Base-by-base conservation (phyloP, 352 stramenopile genomes). In the Phytopythium aichiense region DNA sequence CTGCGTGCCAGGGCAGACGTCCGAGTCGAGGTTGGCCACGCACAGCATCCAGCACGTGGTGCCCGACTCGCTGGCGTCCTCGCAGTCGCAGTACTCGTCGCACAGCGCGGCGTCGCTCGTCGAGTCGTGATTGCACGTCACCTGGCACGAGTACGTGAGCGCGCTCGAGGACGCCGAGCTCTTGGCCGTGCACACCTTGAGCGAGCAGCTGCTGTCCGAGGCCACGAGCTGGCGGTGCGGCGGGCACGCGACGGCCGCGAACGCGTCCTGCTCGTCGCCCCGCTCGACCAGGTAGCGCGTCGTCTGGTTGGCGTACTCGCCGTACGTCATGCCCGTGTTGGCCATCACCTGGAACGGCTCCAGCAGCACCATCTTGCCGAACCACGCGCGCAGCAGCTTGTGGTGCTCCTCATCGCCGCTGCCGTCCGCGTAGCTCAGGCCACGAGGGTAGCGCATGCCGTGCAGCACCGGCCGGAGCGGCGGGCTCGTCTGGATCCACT, bases 361-460 rank as follows among this genome's bases (percentile, higher is more conserved):
- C 4, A 88, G 71, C 40, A 88, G 55, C 63, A 88, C 65, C 79
- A 88, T 88, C 60, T 86, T 86, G 59, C 76, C 76, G 56, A 86
- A 88, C 81, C 81, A 91, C 35, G 81, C 76, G 4, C 81, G 79
- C 60, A 85, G 42, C 25, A 88, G 42, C 43, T 67, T 79, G 65
- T 78, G 71, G 60, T 78, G 69, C 56, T 71, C 33, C 12, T 38
- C 54, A 5, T 56, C 62, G 7, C 30, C 35, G 25, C 5, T 60
- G 5, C 30, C 64, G 25, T 77, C 67, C 8, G 71, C 55, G 43
- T 78, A 70, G 58, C 68, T 83, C 11, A 89, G 60, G 0, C 61
- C 64, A 31, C 74, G 76, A 18, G 81, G 81, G 58, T 86, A 89
- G 5, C 74, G 72, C 85, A 94, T 94, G 46, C 77, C 85, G 67